These are phyloP conservation scores for Stachybotrys echinatus DNA, from an alignment of 2,329 filamentous ascomycete species.

Conservation along the genomic window DNA sequence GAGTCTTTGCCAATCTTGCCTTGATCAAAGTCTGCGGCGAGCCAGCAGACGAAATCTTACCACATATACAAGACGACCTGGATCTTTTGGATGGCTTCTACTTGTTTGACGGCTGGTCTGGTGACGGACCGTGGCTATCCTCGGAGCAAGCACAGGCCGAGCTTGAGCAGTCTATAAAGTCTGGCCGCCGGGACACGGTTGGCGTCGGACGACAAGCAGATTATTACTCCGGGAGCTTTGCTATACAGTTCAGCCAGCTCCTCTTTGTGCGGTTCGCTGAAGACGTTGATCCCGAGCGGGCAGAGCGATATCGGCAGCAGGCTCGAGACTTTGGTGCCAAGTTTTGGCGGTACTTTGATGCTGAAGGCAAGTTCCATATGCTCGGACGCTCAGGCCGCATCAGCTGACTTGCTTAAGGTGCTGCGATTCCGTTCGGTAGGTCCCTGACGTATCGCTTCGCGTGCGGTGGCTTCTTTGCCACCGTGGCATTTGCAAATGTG, in stretches of 20 bases:
- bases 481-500: conserved; percentile 35
- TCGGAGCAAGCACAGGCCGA: conserved; percentile 12
- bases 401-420: conserved; percentile 23
- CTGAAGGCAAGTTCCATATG: conserved; percentile 24
- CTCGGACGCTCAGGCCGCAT: no score
- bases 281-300: conserved; percentile 33
- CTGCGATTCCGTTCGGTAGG: conserved; percentile 46
- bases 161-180: conserved; percentile 6
- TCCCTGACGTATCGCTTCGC: conserved; percentile 47
- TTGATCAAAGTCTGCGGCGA: conserved; percentile 34
- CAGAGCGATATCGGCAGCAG: conserved; percentile 26
- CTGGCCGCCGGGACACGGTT: conserved; percentile 13
- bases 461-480: conserved; percentile 42
- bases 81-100: conserved; percentile 39
- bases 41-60: conserved; percentile 22
- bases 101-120: conserved; percentile 39
- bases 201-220: conserved; percentile 34
- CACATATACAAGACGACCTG: conserved; percentile 34
- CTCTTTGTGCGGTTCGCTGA: conserved; percentile 37
- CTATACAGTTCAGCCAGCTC: conserved; percentile 45
- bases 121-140: conserved; percentile 37
- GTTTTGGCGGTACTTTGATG: conserved; percentile 45
- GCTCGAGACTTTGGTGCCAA: conserved; percentile 33
- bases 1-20: conserved; percentile 43
- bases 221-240: conserved; percentile 50